These are phyloP conservation scores for Rhodotorula sphaerocarpa DNA, from an alignment of 768 basidiomycete species.

Conservation along the genomic window DNA sequence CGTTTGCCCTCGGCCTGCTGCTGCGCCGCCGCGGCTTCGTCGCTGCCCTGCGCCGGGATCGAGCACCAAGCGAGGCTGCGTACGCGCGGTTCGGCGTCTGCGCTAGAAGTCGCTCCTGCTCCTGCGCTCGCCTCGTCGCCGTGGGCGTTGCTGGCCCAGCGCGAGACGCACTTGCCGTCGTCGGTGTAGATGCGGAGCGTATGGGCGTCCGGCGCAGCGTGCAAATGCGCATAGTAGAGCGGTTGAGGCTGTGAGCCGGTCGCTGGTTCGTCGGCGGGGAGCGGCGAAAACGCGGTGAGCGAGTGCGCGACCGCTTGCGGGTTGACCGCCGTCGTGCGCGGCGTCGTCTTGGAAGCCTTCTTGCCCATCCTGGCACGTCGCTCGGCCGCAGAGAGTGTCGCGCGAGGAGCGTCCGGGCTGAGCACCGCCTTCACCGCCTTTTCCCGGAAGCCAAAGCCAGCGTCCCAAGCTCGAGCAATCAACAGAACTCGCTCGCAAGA, in stretches of 20 bases:
- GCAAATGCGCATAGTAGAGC: slow-evolving; percentile 29
- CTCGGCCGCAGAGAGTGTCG: no score
- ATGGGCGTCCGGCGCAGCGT: slow-evolving; percentile 30
- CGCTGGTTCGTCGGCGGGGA: not conserved
- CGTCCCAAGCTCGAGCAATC: not conserved
- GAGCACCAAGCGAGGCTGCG: slow-evolving; percentile 23
- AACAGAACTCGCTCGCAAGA: no score
- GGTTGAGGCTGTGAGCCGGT: not conserved
- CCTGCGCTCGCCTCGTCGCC: not conserved
- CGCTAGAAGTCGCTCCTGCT: not conserved
- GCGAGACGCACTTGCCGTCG: slow-evolving; percentile 23
- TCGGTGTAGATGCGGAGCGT: slow-evolving; percentile 28
- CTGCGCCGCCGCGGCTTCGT: not conserved
- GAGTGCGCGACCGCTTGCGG: slow-evolving; percentile 16
- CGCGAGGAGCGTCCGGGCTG: no score
- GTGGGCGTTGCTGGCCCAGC: slow-evolving; percentile 31
- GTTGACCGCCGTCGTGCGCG: slow-evolving; percentile 32
- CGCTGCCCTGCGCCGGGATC: slow-evolving; percentile 1
- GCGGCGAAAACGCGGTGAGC: slow-evolving; percentile 22
- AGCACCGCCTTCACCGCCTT: no score
- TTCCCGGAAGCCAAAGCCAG: not conserved
- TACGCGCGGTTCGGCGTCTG: slow-evolving; percentile 15
- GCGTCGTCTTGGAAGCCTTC: slow-evolving; percentile 13
- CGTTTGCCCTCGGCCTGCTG: slow-evolving; percentile 9
- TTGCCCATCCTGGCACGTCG: slow-evolving; percentile 25